Evolutionary conservation across 2,329 filamentous ascomycete genomes (phyloP).

Genomic region (Venturia nashicola): DNA sequence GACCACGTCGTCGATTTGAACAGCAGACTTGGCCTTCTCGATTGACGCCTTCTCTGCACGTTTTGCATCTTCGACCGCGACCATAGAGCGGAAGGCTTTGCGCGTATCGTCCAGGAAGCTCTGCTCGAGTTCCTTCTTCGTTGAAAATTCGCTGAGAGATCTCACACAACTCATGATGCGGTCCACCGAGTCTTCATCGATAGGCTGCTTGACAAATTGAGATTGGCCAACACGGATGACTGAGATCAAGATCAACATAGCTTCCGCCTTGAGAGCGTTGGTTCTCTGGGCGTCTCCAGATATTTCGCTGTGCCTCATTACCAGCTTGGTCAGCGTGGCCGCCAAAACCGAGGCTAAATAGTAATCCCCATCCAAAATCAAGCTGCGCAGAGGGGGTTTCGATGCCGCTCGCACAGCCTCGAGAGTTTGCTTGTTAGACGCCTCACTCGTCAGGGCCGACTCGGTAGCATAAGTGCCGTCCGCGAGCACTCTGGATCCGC

Average conservation of each 20-base stretch:
- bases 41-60: slow-evolving; percentile 85
- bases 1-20: slow-evolving; percentile 93
- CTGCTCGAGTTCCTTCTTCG: slow-evolving; percentile 81
- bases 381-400: slow-evolving; percentile 86
- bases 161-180: slow-evolving; percentile 96
- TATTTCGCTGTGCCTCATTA: slow-evolving; percentile 94
- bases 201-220: slow-evolving; percentile 94
- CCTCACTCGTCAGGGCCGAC: slow-evolving; percentile 86
- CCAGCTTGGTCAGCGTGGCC: slow-evolving; percentile 88
- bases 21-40: slow-evolving; percentile 84
- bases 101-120: slow-evolving; percentile 92
- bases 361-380: slow-evolving; percentile 73
- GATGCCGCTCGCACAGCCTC: slow-evolving; percentile 95
- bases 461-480: slow-evolving; percentile 98
- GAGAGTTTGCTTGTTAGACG: slow-evolving; percentile 76
- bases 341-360: slow-evolving; percentile 93
- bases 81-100: slow-evolving; percentile 94
- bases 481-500: slow-evolving; percentile 82
- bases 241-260: slow-evolving; percentile 99
- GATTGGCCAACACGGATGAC: slow-evolving; percentile 96
- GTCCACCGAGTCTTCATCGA: slow-evolving; percentile 97
- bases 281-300: slow-evolving; percentile 76
- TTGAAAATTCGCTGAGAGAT: slow-evolving; percentile 76
- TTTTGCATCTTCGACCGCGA: slow-evolving; percentile 95
- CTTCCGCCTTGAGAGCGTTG: slow-evolving; percentile 61